A percentile compares a stretch with the other conserved stretches of the same genome.
These are phyloP conservation scores for Kazachstania sp. DNA, from an alignment of 1,139 yeast species.

Conservation along the genomic window DNA sequence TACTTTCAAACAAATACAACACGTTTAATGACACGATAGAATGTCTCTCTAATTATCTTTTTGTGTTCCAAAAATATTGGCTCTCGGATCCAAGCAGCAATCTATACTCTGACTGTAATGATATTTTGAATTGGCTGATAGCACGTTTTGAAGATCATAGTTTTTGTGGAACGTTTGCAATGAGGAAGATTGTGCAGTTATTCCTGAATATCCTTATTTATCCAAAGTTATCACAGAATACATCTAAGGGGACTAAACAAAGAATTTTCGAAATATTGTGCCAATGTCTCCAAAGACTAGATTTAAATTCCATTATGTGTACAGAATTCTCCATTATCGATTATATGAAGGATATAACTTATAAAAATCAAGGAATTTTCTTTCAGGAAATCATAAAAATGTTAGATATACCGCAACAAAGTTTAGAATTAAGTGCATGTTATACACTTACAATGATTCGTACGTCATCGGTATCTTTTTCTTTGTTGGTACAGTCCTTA, in stretches of 20 bases:
- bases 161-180: constrained; percentile 16
- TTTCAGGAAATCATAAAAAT: constrained; percentile 19
- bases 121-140: constrained; percentile 27
- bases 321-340: constrained; percentile 9
- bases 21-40: constrained; percentile 17
- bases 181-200: constrained; percentile 10
- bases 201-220: constrained; percentile 15
- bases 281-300: constrained; percentile 14
- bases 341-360: constrained; percentile 21
- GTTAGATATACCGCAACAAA: constrained; percentile 15
- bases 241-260: constrained; percentile 23
- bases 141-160: constrained; percentile 17
- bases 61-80: constrained; percentile 16
- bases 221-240: constrained; percentile 14
- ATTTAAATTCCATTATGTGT: constrained; percentile 6
- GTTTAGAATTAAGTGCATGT: constrained; percentile 17
- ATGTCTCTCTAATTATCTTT: constrained; percentile 15
- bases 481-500: constrained; percentile 11
- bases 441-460: constrained; percentile 13
- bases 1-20: constrained; percentile 18
- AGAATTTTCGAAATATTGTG: constrained; percentile 20
- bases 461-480: constrained; percentile 13
- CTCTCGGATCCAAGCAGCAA: constrained; percentile 4
- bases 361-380: constrained; percentile 23
- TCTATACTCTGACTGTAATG: constrained; percentile 22